Conservation (phyloP, 352 stramenopile genomes). For the Phytophthora tentaculata region DNA sequence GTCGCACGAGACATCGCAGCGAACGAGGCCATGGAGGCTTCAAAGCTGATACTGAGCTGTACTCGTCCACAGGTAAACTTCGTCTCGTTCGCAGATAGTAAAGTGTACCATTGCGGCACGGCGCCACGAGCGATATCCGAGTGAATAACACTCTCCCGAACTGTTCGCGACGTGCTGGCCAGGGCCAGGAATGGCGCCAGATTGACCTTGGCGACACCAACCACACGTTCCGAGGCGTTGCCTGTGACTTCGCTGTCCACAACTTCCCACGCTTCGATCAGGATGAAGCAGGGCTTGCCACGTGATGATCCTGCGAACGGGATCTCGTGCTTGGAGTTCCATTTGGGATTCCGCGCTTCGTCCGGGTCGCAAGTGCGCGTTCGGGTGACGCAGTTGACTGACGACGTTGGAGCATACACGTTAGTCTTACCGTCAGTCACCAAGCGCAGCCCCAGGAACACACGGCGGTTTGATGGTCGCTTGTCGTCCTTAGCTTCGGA, state of each 20-base stretch:
- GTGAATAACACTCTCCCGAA: slow-evolving; percentile 85
- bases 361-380: slow-evolving; percentile 62
- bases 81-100: slow-evolving; percentile 83
- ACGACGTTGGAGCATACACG: slow-evolving; percentile 86
- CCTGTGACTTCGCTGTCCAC: slow-evolving; percentile 34
- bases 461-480: slow-evolving; percentile 30
- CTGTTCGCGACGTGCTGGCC: slow-evolving; percentile 79
- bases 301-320: slow-evolving; percentile 71
- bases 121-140: slow-evolving; percentile 83
- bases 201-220: slow-evolving; percentile 89
- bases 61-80: slow-evolving; percentile 87
- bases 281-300: slow-evolving; percentile 87
- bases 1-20: slow-evolving; percentile 40
- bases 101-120: slow-evolving; percentile 87
- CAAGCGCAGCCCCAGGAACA: slow-evolving; percentile 80
- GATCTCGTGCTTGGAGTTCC: slow-evolving; percentile 83
- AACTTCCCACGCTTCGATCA: slow-evolving; percentile 89
- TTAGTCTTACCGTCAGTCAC: slow-evolving; percentile 89
- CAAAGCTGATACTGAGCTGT: slow-evolving; percentile 88
- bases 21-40: slow-evolving; percentile 51
- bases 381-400: slow-evolving; percentile 68
- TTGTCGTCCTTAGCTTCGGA: slow-evolving; percentile 51
- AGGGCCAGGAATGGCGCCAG: slow-evolving; percentile 87
- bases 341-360: slow-evolving; percentile 72
- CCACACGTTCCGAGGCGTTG: slow-evolving; percentile 66